phyloP scores from a whole-genome alignment of 2,329 filamentous ascomycete genomes.

The Capronia epimyces region DNA sequence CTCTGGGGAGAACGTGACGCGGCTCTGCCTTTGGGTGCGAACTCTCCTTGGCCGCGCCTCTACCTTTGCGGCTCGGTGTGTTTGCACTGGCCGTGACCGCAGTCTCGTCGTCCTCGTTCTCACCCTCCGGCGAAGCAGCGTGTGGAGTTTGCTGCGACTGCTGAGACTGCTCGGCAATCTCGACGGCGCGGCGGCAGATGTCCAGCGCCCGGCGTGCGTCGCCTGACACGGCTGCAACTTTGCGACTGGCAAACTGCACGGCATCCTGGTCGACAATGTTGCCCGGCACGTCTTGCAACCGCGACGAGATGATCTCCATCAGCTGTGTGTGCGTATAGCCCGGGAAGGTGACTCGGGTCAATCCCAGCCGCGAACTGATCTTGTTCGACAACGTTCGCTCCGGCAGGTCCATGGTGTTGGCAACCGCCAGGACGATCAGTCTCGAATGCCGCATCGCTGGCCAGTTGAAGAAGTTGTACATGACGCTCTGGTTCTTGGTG shows the following conservation, averaged over 20 bases:
- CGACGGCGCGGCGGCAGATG: constrained; percentile 90
- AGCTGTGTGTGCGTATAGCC: constrained; percentile 96
- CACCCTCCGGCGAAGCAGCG: constrained; percentile 36
- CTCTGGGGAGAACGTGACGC: constrained; percentile 46
- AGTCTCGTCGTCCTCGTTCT: constrained; percentile 34
- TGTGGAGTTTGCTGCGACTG: constrained; percentile 51
- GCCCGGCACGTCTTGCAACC: constrained; percentile 78
- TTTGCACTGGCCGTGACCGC: constrained; percentile 23
- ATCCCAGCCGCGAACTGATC: constrained; percentile 82
- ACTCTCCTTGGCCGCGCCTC: constrained; percentile 15
- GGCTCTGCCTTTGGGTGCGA: constrained; percentile 22
- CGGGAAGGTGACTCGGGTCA: constrained; percentile 93
- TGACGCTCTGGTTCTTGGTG: constrained; percentile 97
- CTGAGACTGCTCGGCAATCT: constrained; percentile 76
- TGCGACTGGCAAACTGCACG: constrained; percentile 90
- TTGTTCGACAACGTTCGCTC: constrained; percentile 97
- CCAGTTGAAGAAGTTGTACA: constrained; percentile 99
- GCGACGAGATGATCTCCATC: constrained; percentile 95
- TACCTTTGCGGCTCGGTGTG: constrained; percentile 39
- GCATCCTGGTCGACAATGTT: constrained; percentile 89
- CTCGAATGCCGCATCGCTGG: constrained; percentile 84
- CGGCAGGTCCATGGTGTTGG: constrained; percentile 97
- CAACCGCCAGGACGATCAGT: constrained; percentile 91
- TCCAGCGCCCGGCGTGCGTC: constrained; percentile 89
- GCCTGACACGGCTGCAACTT: constrained; percentile 92